phyloP scores from a whole-genome alignment of 2,329 filamentous ascomycete species.

The Immersiporthe knoxdaviesiana region DNA sequence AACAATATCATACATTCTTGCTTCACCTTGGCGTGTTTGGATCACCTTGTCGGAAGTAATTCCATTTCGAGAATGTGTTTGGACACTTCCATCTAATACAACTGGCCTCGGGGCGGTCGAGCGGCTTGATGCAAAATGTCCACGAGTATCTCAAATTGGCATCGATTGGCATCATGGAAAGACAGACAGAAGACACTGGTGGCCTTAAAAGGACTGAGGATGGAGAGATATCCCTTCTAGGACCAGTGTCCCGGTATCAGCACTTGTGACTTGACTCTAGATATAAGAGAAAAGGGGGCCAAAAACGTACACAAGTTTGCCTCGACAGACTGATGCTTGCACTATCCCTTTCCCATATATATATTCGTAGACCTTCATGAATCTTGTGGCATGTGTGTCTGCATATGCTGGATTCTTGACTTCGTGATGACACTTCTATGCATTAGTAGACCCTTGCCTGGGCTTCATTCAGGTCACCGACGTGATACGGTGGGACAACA shows the following conservation, averaged over 20 bases:
- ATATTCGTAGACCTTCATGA: slow-evolving; percentile 13
- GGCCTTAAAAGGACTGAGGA: not conserved
- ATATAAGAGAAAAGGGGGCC: not conserved
- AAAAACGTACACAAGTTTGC: not conserved
- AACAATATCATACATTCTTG: not conserved
- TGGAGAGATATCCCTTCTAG: not conserved
- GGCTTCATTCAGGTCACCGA: not conserved
- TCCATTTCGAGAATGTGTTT: not conserved
- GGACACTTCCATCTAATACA: not conserved
- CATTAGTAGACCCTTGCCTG: slow-evolving; percentile 10
- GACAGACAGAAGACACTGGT: slow-evolving; percentile 1
- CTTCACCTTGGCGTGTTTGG: not conserved
- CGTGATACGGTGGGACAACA: slow-evolving; percentile 17
- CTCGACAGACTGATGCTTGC: no score
- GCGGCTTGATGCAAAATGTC: not conserved
- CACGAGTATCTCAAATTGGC: slow-evolving; percentile 20
- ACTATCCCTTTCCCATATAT: not conserved
- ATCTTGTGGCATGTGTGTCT: not conserved
- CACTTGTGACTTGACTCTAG: not conserved
- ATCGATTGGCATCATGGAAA: slow-evolving; percentile 13
- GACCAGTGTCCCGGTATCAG: slow-evolving; percentile 8
- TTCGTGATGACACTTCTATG: slow-evolving; percentile 9
- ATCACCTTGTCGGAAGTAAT: not conserved
- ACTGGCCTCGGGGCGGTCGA: slow-evolving; percentile 2
- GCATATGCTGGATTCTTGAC: not conserved